Base-by-base conservation (phyloP, 176 grass and related monocot genomes). In the Leersia perrieri region DNA sequence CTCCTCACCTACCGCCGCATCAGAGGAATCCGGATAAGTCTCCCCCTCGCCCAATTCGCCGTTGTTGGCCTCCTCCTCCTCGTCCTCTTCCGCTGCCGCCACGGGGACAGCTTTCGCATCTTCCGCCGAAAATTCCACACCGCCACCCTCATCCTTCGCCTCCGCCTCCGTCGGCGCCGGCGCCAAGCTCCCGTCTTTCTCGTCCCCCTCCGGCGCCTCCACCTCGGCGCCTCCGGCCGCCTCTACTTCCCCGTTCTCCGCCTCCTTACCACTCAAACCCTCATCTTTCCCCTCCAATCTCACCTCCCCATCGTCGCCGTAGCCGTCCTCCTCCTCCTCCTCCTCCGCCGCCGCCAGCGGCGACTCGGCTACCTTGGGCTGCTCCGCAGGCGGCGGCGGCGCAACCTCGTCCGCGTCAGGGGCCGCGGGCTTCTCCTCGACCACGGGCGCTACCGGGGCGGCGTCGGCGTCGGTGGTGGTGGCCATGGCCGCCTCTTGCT, bases 401-500 rank as follows among this genome's bases (percentile, higher is more conserved):
- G 12, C 36, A 15, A 39, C 34, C 44, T 68, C 75, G 9, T 33
- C 61, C 34, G 9, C 45, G 1, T 55, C 34, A 6, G 32, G 63
- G 28, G 41, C 68, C 22, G 10, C 25, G 30, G 67, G 35, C 47
- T 42, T 51, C 68, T 57, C 86, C 10, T 74, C 72, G 44, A 33
- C 44, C n/a, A 67, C 29, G 66, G 77, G 72, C 18, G 60, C 60
- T 9, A 30, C 72, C 25, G 1, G 47, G 60, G 60, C 25, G 20
- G 27, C 68, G 49, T 53, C 18, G 6, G 47, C 47, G 23, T 75
- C 44, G 7, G 81, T 75, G 60, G 77, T 66, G 11, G 88, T 66
- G 36, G 88, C 83, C 88, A 86, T 90, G 67, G 79, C 31, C 36
- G 66, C 73, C 78, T 55, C 66, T 68, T 82, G 66, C 88, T 81